A percentile compares a stretch with the other conserved stretches of the same genome.
Evolutionary conservation across 2,329 filamentous ascomycete genomes (phyloP).

Genomic region (Clonostachys rosea): DNA sequence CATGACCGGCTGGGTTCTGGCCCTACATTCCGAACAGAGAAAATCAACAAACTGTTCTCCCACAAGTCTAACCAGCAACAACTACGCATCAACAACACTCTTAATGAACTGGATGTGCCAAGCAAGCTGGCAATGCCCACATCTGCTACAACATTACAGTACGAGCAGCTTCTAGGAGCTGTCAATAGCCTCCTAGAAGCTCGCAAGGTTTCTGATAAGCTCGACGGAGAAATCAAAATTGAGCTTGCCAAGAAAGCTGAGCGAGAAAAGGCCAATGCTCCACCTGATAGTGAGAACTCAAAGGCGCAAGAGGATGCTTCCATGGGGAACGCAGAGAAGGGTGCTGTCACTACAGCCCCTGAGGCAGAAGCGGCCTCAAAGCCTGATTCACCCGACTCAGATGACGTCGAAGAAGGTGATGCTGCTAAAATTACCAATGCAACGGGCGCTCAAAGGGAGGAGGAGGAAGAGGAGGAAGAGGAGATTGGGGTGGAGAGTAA

Average conservation of each 20-base stretch:
- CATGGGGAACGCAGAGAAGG: not conserved
- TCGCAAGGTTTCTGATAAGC: constrained; percentile 70
- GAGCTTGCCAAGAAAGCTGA: constrained; percentile 41
- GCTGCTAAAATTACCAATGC: constrained; percentile 11
- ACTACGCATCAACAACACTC: constrained; percentile 66
- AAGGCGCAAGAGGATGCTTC: not conserved
- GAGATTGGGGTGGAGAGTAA: constrained; percentile 15
- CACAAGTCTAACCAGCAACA: constrained; percentile 76
- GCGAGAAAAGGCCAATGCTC: constrained; percentile 4
- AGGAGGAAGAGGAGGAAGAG: constrained; percentile 23
- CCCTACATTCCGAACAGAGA: constrained; percentile 84
- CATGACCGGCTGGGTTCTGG: constrained; percentile 83
- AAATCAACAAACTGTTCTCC: constrained; percentile 71
- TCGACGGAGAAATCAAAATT: constrained; percentile 65
- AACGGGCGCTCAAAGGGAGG: constrained; percentile 9
- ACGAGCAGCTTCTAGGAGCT: constrained; percentile 64
- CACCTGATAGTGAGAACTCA: not conserved
- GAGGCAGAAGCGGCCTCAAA: too few species aligned
- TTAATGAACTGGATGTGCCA: constrained; percentile 68
- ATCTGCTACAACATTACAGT: constrained; percentile 63
- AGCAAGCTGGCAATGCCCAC: constrained; percentile 71
- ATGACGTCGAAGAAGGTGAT: not conserved
- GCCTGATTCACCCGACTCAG: too few species aligned
- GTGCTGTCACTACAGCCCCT: too few species aligned
- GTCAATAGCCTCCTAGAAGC: constrained; percentile 68